phyloP scores from a whole-genome alignment of 2,329 filamentous ascomycete genomes.

The Leptographium flavum region DNA sequence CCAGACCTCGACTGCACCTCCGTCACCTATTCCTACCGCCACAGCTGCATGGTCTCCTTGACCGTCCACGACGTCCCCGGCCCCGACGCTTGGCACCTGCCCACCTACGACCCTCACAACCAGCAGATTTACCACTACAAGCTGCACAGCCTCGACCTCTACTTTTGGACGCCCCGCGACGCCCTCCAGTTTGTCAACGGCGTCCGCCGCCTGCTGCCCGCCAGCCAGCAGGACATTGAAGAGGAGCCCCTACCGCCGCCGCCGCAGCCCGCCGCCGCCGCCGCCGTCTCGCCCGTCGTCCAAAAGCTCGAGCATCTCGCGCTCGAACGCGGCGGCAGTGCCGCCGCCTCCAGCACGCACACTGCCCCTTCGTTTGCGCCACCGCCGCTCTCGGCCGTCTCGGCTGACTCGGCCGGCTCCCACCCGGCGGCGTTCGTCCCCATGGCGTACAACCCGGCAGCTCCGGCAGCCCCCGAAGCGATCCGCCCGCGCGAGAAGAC shows the following conservation, averaged over 20 bases:
- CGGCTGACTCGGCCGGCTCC: not conserved
- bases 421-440: conserved; percentile 20
- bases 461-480: conserved; percentile 58
- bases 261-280: conserved; percentile 16
- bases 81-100: conserved; percentile 58
- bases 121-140: conserved; percentile 69
- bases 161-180: conserved; percentile 66
- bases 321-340: conserved; percentile 34
- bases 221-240: conserved; percentile 44
- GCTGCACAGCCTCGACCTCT: conserved; percentile 61
- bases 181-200: conserved; percentile 57
- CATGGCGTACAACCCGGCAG: conserved; percentile 67
- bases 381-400: conserved; percentile 18
- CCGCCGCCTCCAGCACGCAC: conserved; percentile 11
- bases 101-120: conserved; percentile 56
- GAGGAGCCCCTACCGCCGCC: conserved; percentile 45
- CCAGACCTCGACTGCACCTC: conserved; percentile 51
- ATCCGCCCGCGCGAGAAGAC: conserved; percentile 67
- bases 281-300: conserved; percentile 52
- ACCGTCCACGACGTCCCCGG: conserved; percentile 40
- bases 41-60: conserved; percentile 56
- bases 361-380: conserved; percentile 24
- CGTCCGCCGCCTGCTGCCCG: conserved; percentile 48
- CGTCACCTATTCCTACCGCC: conserved; percentile 59
- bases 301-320: conserved; percentile 60